phyloP scores from a whole-genome alignment of 495 filamentous ascomycete genomes.

The Aspergillus wentii region DNA sequence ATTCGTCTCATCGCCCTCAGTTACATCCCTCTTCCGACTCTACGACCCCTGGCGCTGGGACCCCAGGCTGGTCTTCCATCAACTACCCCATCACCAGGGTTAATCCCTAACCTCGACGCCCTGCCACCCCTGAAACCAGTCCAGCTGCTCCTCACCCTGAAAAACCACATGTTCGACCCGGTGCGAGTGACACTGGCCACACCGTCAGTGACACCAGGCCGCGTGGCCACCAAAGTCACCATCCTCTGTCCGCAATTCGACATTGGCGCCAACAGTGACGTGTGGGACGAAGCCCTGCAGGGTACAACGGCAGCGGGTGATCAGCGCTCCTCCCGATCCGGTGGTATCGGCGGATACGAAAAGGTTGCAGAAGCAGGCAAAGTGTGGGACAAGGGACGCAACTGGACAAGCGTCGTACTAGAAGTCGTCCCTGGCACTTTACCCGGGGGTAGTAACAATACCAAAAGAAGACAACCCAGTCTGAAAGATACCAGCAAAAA shows the following conservation, averaged over 20 bases:
- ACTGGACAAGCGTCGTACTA: slow-evolving; percentile 88
- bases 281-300: slow-evolving; percentile 86
- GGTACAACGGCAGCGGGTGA: slow-evolving; percentile 31
- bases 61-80: slow-evolving; percentile 18
- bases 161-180: slow-evolving; percentile 89
- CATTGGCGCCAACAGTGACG: slow-evolving; percentile 89
- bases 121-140: slow-evolving; percentile 64
- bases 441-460: slow-evolving; percentile 17
- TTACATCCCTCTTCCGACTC: slow-evolving; percentile 76
- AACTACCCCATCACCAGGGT: slow-evolving; percentile 13
- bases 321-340: slow-evolving; percentile 24
- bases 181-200: slow-evolving; percentile 85
- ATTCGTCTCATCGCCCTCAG: slow-evolving; percentile 85
- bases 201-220: slow-evolving; percentile 72
- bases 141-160: slow-evolving; percentile 82
- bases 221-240: slow-evolving; percentile 73
- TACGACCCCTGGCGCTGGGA: slow-evolving; percentile 56
- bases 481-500: no score
- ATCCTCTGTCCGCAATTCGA: slow-evolving; percentile 94
- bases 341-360: slow-evolving; percentile 35
- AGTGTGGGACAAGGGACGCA: slow-evolving; percentile 90
- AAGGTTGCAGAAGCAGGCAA: slow-evolving; percentile 83
- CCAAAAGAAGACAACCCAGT: no score
- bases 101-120: slow-evolving; percentile 36
- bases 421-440: slow-evolving; percentile 74